Percentiles rank a stretch among this genome's conserved stretches.
These are phyloP conservation scores for Saccharomyces uvarum DNA, from an alignment of 1,139 yeast genomes.

Conservation along the genomic window DNA sequence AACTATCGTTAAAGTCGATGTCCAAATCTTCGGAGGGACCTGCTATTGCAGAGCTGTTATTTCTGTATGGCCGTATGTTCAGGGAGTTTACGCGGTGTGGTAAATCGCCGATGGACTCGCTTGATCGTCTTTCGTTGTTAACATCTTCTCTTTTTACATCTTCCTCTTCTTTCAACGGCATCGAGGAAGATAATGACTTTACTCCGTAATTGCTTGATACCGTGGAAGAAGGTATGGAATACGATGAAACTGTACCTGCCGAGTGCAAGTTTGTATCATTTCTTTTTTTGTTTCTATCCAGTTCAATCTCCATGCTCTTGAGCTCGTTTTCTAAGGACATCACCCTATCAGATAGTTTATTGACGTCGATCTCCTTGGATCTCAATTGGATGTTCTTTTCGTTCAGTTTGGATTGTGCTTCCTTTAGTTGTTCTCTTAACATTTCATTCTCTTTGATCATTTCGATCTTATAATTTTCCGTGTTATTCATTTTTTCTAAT, in stretches of 20 bases:
- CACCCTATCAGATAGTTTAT: conserved; percentile 19
- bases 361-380: conserved; percentile 20
- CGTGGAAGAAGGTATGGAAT: background rate
- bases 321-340: conserved; percentile 15
- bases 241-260: background rate
- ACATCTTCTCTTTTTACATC: background rate
- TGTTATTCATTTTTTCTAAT: conserved; percentile 22
- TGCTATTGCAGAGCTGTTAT: conserved; percentile 5
- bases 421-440: conserved; percentile 39
- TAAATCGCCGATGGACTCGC: background rate
- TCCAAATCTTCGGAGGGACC: background rate
- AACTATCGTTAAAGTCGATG: conserved; percentile 11
- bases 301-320: conserved; percentile 3
- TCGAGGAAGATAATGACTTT: background rate
- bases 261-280: background rate
- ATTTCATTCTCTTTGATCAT: conserved; percentile 39
- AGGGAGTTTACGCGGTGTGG: conserved; percentile 5
- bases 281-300: background rate
- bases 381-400: conserved; percentile 20
- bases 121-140: background rate
- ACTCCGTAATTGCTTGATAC: background rate
- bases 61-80: background rate
- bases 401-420: conserved; percentile 7
- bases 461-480: conserved; percentile 32
- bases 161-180: background rate